Conservation (phyloP, 1,284 basidiomycete species). For the Leucoagaricus sp. region DNA sequence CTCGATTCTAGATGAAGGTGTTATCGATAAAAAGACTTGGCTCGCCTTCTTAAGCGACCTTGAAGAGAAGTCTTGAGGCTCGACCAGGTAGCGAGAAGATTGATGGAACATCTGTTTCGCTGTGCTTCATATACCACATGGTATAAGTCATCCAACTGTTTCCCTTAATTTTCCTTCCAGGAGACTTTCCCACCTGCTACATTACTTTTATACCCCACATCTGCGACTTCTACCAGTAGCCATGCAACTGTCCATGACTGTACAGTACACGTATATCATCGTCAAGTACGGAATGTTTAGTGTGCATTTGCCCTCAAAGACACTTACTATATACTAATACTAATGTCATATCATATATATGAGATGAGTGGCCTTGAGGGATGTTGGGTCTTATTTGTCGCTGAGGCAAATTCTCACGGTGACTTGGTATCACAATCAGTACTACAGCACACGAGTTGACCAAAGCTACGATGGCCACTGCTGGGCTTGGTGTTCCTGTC, state of each 20-base stretch:
- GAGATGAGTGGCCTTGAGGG: too few relatives aligned
- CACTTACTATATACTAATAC: too few relatives aligned
- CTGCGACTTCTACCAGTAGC: too few relatives aligned
- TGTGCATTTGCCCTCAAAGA: too few relatives aligned
- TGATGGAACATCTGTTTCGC: neutral
- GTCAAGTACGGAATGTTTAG: too few relatives aligned
- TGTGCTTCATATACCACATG: neutral
- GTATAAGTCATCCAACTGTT: too few relatives aligned
- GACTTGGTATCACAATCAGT: neutral
- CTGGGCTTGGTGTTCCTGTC: slow-evolving; percentile 86
- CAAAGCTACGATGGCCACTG: slow-evolving; percentile 41
- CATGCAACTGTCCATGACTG: too few relatives aligned
- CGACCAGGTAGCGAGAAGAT: neutral
- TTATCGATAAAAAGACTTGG: slow-evolving; percentile 95
- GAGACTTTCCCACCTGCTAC: too few relatives aligned
- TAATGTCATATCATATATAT: too few relatives aligned
- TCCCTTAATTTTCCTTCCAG: too few relatives aligned
- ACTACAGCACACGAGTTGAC: neutral
- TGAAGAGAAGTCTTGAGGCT: slow-evolving; percentile 51
- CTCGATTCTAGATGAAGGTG: slow-evolving; percentile 67
- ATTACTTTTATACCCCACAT: too few relatives aligned
- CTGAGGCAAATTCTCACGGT: neutral
- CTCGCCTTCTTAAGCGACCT: slow-evolving; percentile 78
- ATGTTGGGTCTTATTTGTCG: slow-evolving; percentile 3
- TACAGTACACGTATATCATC: too few relatives aligned